Percentiles rank a stretch among this genome's conserved stretches.
phyloP scores from a whole-genome alignment of 352 stramenopile genomes.

The Globisporangium uncinulatum region DNA sequence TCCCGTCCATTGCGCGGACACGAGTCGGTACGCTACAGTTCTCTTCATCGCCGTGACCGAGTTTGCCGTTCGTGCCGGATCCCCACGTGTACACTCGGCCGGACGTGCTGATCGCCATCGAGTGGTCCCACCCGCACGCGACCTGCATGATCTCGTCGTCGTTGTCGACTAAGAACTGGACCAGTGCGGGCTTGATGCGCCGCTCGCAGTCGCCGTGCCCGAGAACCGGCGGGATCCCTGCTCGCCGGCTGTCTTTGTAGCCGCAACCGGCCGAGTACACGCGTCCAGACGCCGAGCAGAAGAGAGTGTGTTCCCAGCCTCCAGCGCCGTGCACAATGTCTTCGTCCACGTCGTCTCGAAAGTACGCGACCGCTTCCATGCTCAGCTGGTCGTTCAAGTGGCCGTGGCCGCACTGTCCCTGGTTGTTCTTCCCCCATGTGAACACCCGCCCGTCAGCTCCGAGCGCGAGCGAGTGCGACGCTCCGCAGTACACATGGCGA shows the following conservation, averaged over 20 bases:
- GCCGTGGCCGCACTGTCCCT: slow-evolving; percentile 76
- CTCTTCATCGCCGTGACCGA: slow-evolving; percentile 80
- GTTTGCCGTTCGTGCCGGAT: slow-evolving; percentile 74
- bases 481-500: slow-evolving; percentile 57
- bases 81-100: slow-evolving; percentile 75
- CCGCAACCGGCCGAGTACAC: slow-evolving; percentile 75
- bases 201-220: slow-evolving; percentile 69
- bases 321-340: slow-evolving; percentile 46
- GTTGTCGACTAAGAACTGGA: slow-evolving; percentile 44
- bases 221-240: slow-evolving; percentile 74
- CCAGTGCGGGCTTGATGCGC: slow-evolving; percentile 44
- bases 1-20: slow-evolving; percentile 38
- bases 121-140: slow-evolving; percentile 81
- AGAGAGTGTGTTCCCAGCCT: slow-evolving; percentile 81
- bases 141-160: slow-evolving; percentile 60
- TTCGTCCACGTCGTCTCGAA: slow-evolving; percentile 42
- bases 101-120: slow-evolving; percentile 50
- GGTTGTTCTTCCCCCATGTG: slow-evolving; percentile 83
- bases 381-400: slow-evolving; percentile 69
- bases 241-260: slow-evolving; percentile 81
- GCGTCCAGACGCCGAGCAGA: slow-evolving; percentile 52
- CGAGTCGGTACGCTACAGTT: slow-evolving; percentile 58
- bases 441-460: slow-evolving; percentile 47
- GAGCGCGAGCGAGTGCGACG: slow-evolving; percentile 71
- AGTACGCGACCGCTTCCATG: slow-evolving; percentile 48